A percentile compares a stretch with the other conserved stretches of the same genome.
These are phyloP conservation scores for Silene conica DNA, from an alignment of 148 eudicot genomes.

Conservation along the genomic window DNA sequence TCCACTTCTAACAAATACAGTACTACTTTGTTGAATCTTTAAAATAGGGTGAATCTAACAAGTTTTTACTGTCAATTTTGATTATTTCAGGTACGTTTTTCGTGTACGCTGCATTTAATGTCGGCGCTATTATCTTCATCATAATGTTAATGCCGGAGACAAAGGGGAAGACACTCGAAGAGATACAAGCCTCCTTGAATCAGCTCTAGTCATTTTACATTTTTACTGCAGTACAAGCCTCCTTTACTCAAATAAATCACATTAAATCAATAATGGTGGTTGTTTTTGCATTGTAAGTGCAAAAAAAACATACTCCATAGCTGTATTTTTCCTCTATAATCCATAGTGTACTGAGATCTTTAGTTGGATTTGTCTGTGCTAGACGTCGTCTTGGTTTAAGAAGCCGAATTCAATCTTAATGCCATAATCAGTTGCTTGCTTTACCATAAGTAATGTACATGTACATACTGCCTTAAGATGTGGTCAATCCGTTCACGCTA, in stretches of 20 bases:
- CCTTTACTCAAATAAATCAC: no score
- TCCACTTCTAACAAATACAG: not conserved
- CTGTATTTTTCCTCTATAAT: not conserved
- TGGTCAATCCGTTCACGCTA: no score
- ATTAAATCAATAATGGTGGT: not conserved
- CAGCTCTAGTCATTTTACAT: not conserved
- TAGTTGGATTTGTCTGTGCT: not conserved
- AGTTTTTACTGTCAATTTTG: not conserved
- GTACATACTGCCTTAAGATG: no score
- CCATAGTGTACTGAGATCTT: not conserved
- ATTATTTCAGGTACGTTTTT: slow-evolving; percentile 17
- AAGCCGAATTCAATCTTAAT: no score
- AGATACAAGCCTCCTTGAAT: slow-evolving; percentile 40
- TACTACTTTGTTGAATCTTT: no score
- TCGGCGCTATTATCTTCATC: slow-evolving; percentile 26
- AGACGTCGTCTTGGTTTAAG: no score
- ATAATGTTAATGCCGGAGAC: slow-evolving; percentile 47
- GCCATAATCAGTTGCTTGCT: no score
- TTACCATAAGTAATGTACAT: no score
- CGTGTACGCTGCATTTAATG: slow-evolving; percentile 18
- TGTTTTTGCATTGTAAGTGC: no score
- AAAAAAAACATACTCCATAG: no score
- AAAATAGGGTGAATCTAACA: not conserved
- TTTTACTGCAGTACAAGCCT: no score
- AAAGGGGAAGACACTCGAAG: slow-evolving; percentile 48